Evolutionary conservation across 2,329 filamentous ascomycete species (phyloP), one percentile per base, ranked within the genome.

Genomic region (Ophiobolus disseminans): DNA sequence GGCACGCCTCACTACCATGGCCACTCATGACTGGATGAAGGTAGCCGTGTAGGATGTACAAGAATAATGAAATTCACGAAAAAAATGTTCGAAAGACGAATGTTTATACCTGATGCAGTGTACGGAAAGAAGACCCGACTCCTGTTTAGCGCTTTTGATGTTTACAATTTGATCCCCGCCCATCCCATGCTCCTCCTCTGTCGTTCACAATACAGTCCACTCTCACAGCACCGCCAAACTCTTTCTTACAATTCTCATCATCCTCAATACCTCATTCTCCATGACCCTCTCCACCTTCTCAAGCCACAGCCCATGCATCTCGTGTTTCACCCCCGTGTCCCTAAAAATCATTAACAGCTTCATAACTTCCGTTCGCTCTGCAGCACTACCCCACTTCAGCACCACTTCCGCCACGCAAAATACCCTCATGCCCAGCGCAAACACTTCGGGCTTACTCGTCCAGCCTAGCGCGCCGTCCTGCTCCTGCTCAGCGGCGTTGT

Each of bases 381-480:
- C 47, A 4, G 45, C 48, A 13, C 17, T 20, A 40, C 48, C 42
- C 56, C 71, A 69, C 6, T 41, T 35, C 45, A 76, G 43, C 26
- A 79, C 62, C 8, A 75, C 66, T n/a, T 76, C 73, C 7, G 72
- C 66, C 7, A 68, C 71, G 45, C 73, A 74, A 5, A 82, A 47
- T 0, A 81, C 66, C 16, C 73, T 63, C 53, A 80, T 60, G 0
- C 82, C 83, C 32, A 88, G 73, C 2, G 81, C 79, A 68, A 91
- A 93, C 1, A 86, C 82, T 22, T 86, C 82, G 1, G 85, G 80
- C 46, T 86, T 85, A 1, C 86, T 86, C 1, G 83, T 82, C 86
- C 88, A 91, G 5, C 90, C 89, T 25, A 95, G 73, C 7, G 87
- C 80, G 0, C 87, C 87, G 63, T 91, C 88, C 1, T 68, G 65